Evolutionary conservation across 2,329 filamentous ascomycete species (phyloP), one percentile per base, ranked within the genome.

Genomic region (Xylariaceae sp.): DNA sequence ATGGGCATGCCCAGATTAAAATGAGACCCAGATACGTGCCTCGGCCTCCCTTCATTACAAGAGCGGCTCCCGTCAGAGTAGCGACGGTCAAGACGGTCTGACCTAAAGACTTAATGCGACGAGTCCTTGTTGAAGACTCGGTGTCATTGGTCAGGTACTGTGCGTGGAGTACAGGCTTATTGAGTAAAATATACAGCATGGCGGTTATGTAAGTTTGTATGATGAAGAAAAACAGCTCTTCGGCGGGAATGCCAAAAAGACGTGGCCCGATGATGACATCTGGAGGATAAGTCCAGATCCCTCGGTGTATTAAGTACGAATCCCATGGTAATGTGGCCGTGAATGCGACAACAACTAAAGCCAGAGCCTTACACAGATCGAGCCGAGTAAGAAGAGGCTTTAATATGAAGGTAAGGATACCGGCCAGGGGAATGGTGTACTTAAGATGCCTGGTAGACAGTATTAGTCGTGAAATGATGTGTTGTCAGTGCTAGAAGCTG

Each of bases 211-310:
- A 90, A 1, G 87, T 90, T 69, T 90, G 88, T 19, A 90, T 81
- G 17, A 88, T 70, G 66, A 90, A 90, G 75, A 90, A 90, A 70
- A 90, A 90, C 5, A 90, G 69, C 65, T 90, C 87, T 62, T 90
- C 88, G 5, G 78, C 67, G 0, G 88, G 87, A 16, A 90, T 87
- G n/a, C 74, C 72, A 60, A 81, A 81, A 14, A 89, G 65, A 1
- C 75, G 84, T 0, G 76, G 76, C 0, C 87, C 88, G 34, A 86
- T 62, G 31, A 90, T 80, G 17, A 81, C 86, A 62, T 83, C 73
- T 11, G 75, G 70, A 1, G 87, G 87, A 62, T 90, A 91, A 10
- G 82, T 84, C 87, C 88, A 90, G 63, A 90, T 79, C 42, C 76
- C 72, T 48, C 75, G 81, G 58, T 77, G 79, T 60, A 91, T 87